Percentiles rank a stretch among this genome's conserved stretches.
Evolutionary conservation across 2,329 filamentous ascomycete species (phyloP).

Genomic region (Alternaria sp.): DNA sequence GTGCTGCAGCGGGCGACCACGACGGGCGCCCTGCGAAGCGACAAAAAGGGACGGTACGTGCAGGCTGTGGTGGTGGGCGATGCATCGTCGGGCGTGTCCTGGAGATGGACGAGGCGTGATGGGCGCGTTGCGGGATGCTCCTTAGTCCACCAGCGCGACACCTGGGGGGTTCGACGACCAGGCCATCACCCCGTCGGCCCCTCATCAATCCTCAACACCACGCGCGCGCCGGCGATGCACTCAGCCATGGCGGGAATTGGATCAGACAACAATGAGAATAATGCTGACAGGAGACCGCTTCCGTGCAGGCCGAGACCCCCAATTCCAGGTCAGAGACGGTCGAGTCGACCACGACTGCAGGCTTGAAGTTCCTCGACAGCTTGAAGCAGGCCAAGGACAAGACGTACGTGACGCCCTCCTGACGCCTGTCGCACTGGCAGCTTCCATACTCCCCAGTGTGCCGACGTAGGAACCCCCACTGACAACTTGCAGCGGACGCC

Average conservation of each 20-base stretch:
- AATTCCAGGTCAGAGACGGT: slow-evolving; percentile 59
- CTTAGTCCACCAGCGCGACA: slow-evolving; percentile 38
- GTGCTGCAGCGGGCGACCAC: slow-evolving; percentile 56
- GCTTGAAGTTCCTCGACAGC: slow-evolving; percentile 75
- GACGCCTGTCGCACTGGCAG: slow-evolving; percentile 1
- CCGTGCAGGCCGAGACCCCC: slow-evolving; percentile 37
- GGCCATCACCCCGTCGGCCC: slow-evolving; percentile 35
- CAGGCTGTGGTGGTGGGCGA: slow-evolving; percentile 24
- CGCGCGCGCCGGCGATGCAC: slow-evolving; percentile 35
- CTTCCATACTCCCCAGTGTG: not conserved
- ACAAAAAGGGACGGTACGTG: slow-evolving; percentile 65
- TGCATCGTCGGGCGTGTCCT: slow-evolving; percentile 32
- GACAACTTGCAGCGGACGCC: slow-evolving; percentile 62
- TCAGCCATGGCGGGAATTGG: not conserved
- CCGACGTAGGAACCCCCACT: slow-evolving; percentile 14
- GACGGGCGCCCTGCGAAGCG: slow-evolving; percentile 64
- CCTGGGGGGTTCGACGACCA: slow-evolving; percentile 45
- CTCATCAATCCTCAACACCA: slow-evolving; percentile 37
- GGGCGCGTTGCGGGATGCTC: slow-evolving; percentile 41
- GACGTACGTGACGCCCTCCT: slow-evolving; percentile 63
- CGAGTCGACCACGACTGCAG: slow-evolving; percentile 73
- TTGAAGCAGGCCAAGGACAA: slow-evolving; percentile 81
- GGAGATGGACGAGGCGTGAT: slow-evolving; percentile 22
- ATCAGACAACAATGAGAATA: slow-evolving; percentile 1
- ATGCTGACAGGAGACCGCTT: slow-evolving; percentile 35